Evolutionary conservation across 192 early-diverging fungal genomes (phyloP).

Genomic region (Anaeromyces robustus): DNA sequence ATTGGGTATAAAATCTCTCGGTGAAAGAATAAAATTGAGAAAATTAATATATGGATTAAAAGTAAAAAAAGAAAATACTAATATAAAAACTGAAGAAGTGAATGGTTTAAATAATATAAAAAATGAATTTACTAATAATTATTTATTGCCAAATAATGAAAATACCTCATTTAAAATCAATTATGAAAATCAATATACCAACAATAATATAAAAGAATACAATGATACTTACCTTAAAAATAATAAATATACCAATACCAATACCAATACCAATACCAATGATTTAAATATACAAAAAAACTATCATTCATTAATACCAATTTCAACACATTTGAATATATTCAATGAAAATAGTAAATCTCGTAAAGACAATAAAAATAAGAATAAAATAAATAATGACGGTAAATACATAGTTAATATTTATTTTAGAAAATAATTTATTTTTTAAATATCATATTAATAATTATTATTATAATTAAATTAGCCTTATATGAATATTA

Average conservation of each 20-base stretch:
- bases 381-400: background rate
- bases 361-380: background rate
- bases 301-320: too few relatives aligned
- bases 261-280: background rate
- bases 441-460: too few relatives aligned
- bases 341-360: too few relatives aligned
- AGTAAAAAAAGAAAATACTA: constrained; percentile 7
- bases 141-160: too few relatives aligned
- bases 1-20: constrained; percentile 16
- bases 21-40: constrained; percentile 11
- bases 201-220: background rate
- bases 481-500: background rate
- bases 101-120: background rate
- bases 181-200: background rate
- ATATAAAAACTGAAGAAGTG: background rate
- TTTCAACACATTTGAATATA: too few relatives aligned
- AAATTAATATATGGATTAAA: constrained; percentile 3
- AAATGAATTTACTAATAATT: background rate
- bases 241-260: background rate
- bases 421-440: too few relatives aligned
- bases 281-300: background rate
- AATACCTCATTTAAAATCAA: background rate
- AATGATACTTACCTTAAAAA: background rate
- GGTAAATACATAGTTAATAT: background rate
- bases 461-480: too few relatives aligned